Conservation (phyloP, 2,329 filamentous ascomycete species). For the Helicocarpus griseus region DNA sequence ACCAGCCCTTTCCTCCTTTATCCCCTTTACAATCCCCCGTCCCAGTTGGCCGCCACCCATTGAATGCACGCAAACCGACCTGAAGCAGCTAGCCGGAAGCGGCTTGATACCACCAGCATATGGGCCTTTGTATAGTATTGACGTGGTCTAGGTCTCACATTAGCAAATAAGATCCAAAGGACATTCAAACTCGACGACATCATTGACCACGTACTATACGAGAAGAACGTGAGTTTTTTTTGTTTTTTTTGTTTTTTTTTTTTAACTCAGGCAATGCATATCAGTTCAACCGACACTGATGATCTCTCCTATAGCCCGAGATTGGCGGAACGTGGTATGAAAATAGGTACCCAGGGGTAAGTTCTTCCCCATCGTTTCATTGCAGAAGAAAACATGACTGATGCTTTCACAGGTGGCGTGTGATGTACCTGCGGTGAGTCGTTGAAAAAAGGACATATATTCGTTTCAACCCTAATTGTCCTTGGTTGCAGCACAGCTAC, state of each 20-base stretch:
- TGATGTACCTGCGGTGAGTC: constrained; percentile 33
- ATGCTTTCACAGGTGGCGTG: constrained; percentile 7
- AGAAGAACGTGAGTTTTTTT: constrained; percentile 16
- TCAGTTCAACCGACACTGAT: neutral
- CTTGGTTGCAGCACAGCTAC: constrained; percentile 52
- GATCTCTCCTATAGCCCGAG: constrained; percentile 10
- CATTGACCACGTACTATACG: constrained; percentile 13
- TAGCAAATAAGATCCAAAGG: neutral
- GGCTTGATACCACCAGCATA: no score
- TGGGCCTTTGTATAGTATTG: neutral
- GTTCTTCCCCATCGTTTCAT: neutral
- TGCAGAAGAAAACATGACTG: neutral
- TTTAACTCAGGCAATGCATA: neutral
- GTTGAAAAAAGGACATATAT: constrained; percentile 61
- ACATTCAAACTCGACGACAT: neutral
- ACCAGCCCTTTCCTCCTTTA: no score
- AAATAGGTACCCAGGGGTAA: constrained; percentile 16
- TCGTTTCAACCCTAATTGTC: constrained; percentile 61
- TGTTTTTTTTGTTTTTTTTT: no score
- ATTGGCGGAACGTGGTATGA: constrained; percentile 26
- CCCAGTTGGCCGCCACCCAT: no score
- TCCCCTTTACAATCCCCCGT: no score
- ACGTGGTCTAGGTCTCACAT: neutral
- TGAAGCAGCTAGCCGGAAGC: no score
- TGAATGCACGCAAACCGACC: no score